phyloP scores from a whole-genome alignment of 257 asterid species.

The Ophiorrhiza pumila region DNA sequence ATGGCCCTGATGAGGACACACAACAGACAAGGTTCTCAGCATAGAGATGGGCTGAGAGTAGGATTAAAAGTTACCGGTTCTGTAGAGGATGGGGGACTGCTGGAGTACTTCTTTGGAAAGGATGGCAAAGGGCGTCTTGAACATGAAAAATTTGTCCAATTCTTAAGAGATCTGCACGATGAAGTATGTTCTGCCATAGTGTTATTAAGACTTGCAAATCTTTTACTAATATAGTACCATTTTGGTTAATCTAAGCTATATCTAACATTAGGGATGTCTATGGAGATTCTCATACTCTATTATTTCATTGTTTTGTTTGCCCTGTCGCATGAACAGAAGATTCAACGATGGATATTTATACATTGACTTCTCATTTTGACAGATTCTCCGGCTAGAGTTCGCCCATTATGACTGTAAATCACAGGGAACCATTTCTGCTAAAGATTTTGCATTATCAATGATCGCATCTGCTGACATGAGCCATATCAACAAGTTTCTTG shows the following conservation, averaged over 20 bases:
- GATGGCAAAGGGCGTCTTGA: slow-evolving; percentile 62
- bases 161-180: slow-evolving; percentile 70
- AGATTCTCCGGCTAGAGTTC: slow-evolving; percentile 79
- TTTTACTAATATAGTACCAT: too few relatives aligned
- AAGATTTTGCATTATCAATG: slow-evolving; percentile 73
- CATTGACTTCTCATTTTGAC: slow-evolving; percentile 5
- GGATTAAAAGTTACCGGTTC: slow-evolving; percentile 70
- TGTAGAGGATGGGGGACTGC: slow-evolving; percentile 75
- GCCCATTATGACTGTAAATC: slow-evolving; percentile 75
- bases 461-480: slow-evolving; percentile 87
- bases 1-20: slow-evolving; percentile 80
- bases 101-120: slow-evolving; percentile 74
- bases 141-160: slow-evolving; percentile 64
- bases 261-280: too few relatives aligned
- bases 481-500: slow-evolving; percentile 78
- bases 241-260: too few relatives aligned
- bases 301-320: too few relatives aligned
- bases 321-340: neutral
- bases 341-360: too few relatives aligned
- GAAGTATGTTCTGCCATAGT: slow-evolving; percentile 50
- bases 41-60: slow-evolving; percentile 66
- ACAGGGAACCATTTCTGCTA: slow-evolving; percentile 70
- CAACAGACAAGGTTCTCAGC: slow-evolving; percentile 76
- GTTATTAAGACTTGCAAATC: too few relatives aligned
- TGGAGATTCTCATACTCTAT: too few relatives aligned